phyloP scores from a whole-genome alignment of 1,139 yeast species.

The Blastobotrys illinoisensis region DNA sequence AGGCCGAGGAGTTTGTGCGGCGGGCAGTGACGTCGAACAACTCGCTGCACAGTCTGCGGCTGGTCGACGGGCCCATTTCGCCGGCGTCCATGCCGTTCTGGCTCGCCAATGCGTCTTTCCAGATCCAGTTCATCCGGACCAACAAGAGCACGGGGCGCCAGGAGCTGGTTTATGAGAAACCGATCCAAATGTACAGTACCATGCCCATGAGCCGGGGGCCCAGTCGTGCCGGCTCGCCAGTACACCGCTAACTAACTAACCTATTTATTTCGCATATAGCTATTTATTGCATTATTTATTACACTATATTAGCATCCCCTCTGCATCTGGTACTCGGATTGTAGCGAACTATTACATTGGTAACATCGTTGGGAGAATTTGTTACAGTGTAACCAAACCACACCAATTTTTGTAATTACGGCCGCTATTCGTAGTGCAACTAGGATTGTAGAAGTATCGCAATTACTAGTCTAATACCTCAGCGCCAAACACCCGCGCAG shows the following conservation, averaged over 20 bases:
- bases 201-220: neutral
- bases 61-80: neutral
- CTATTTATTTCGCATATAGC: neutral
- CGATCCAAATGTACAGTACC: neutral
- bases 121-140: neutral
- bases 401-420: no score
- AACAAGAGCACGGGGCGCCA: neutral
- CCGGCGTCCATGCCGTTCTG: neutral
- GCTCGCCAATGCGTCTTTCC: neutral
- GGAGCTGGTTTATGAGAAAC: neutral
- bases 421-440: no score
- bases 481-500: constrained; percentile 13
- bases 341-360: no score
- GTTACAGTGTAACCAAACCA: no score
- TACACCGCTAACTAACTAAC: neutral
- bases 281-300: neutral
- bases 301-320: no score
- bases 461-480: neutral
- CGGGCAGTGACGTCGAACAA: neutral
- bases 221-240: neutral
- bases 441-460: neutral
- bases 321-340: no score
- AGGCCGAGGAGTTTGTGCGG: neutral
- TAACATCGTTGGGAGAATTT: no score
- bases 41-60: neutral